Base-by-base conservation (phyloP, 2,329 filamentous ascomycete species). In the Colletotrichum sp. region DNA sequence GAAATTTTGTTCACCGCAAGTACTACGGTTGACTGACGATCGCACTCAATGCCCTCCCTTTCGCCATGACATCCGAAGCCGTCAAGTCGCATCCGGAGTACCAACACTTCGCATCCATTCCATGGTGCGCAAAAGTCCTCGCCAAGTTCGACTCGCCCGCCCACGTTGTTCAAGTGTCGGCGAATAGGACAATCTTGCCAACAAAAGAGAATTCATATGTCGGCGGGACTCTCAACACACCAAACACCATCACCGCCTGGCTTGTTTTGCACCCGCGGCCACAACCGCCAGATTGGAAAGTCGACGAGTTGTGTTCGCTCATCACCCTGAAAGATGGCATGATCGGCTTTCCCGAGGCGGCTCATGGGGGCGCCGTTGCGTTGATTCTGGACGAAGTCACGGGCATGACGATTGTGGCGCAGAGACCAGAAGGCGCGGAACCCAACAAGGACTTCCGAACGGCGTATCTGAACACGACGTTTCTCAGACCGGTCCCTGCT, bases 331-430 rank as follows among this genome's bases (percentile, higher is more conserved):
- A 83, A 7, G 77, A 82, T 4, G 83, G 82, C 6, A 78, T 85
- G 10, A 81, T 78, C 7, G 84, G 85, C 4, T 83, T 81, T 52
- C 78, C 81, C 0, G 77, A 77, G 16, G 74, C 85, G 10, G 76
- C 84, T 7, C 85, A 86, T 67, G 85, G 85, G 4, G 85, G 85
- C 7, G 78, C 85, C 69, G 79, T 81, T n/a, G 81, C 82, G 55
- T 78, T 84, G 24, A 74, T 86, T 67, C 67, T 84, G 38, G 85
- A 87, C 58, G 85, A 86, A 79, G 78, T 81, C 13, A 83, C 84
- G 78, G 83, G 84, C 4, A 77, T 79, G 7, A 75, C 86, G 24
- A 80, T 83, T 55, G 84, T 85, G 30, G 76, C 86, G 16, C 86
- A 87, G 58, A 71, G 77, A 12, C 84, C 85, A 64, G 61, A 78